These are phyloP conservation scores for Parachaetomium inaequale DNA, from an alignment of 495 filamentous ascomycete species.

Conservation along the genomic window DNA sequence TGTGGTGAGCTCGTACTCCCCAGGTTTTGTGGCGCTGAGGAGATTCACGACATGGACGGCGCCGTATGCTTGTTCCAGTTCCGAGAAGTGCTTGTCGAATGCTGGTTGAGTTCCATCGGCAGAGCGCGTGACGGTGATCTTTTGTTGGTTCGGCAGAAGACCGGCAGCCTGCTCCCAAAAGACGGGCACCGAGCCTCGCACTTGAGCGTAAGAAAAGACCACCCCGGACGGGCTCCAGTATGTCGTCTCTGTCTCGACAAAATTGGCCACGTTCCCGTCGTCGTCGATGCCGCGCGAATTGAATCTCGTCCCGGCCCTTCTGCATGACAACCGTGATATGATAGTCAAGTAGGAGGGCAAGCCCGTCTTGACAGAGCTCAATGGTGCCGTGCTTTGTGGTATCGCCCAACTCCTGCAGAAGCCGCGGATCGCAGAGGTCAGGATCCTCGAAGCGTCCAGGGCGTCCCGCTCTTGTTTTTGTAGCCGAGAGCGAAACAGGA, in stretches of 20 bases:
- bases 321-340: constrained; percentile 87
- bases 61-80: constrained; percentile 78
- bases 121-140: constrained; percentile 86
- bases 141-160: constrained; percentile 87
- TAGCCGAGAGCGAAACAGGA: constrained; percentile 80
- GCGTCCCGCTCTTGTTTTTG: constrained; percentile 64
- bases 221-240: constrained; percentile 72
- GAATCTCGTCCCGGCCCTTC: constrained; percentile 90
- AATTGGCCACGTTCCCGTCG: constrained; percentile 95
- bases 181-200: constrained; percentile 86
- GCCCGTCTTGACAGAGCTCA: constrained; percentile 61
- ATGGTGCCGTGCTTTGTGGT: constrained; percentile 53
- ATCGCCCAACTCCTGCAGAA: constrained; percentile 83
- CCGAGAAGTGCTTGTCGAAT: constrained; percentile 90
- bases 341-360: constrained; percentile 79
- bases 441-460: constrained; percentile 77
- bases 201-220: constrained; percentile 90
- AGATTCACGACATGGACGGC: constrained; percentile 88
- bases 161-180: constrained; percentile 96
- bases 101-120: constrained; percentile 89
- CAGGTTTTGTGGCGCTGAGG: constrained; percentile 78
- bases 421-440: constrained; percentile 91
- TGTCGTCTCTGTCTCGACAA: constrained; percentile 61
- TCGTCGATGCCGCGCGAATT: constrained; percentile 96
- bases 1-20: constrained; percentile 74